Percentiles rank a stretch among this genome's conserved stretches.
Evolutionary conservation across 805 yeast genomes (phyloP).

Genomic region (Myxozyma neglecta): DNA sequence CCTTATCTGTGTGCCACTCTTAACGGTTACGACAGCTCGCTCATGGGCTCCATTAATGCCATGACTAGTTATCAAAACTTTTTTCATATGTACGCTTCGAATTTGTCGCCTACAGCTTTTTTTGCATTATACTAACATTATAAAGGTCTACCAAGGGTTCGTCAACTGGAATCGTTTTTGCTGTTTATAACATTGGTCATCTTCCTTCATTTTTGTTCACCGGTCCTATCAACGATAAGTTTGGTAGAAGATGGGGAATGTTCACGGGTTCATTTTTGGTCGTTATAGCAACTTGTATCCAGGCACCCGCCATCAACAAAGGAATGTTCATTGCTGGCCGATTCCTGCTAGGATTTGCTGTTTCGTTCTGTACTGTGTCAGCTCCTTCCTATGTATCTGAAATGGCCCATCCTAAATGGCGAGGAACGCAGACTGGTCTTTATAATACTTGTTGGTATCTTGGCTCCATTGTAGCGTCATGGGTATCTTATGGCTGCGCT

Average conservation of each 20-base stretch:
- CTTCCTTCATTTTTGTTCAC: conserved; percentile 8
- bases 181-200: conserved; percentile 12
- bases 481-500: conserved; percentile 29
- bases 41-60: no score
- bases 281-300: conserved; percentile 13
- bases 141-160: no score
- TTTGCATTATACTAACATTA: no score
- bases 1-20: no score
- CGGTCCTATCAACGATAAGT: conserved; percentile 13
- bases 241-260: conserved; percentile 19
- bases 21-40: no score
- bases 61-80: no score
- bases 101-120: no score
- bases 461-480: conserved; percentile 46
- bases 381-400: conserved; percentile 18
- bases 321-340: conserved; percentile 24
- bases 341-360: conserved; percentile 21
- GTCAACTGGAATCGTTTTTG: background rate
- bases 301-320: conserved; percentile 21
- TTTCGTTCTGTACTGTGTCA: conserved; percentile 1
- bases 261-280: background rate
- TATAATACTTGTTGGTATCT: conserved; percentile 54
- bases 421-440: conserved; percentile 44
- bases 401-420: conserved; percentile 15
- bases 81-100: no score